Conservation (phyloP, 768 basidiomycete genomes). For the Asterophora parasitica region DNA sequence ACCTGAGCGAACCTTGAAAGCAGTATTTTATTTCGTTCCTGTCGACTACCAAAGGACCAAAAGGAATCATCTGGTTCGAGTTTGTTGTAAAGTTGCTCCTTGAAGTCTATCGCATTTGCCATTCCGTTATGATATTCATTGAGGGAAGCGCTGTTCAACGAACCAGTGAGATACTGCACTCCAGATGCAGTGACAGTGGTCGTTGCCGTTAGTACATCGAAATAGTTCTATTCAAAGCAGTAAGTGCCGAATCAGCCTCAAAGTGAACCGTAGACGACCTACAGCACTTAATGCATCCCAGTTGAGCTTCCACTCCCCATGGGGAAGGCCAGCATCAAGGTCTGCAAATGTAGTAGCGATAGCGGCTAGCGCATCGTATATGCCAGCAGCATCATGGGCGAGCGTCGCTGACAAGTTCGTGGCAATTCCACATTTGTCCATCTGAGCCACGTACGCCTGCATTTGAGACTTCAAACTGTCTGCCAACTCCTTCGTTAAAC, state of each 20-base stretch:
- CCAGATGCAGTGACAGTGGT: neutral
- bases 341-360: neutral
- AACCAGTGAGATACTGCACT: neutral
- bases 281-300: neutral
- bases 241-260: neutral
- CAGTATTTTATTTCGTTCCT: neutral
- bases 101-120: neutral
- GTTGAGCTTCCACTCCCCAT: neutral
- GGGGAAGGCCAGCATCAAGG: neutral
- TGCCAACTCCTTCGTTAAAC: neutral
- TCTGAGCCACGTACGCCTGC: neutral
- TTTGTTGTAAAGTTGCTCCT: neutral
- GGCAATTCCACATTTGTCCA: neutral
- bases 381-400: neutral
- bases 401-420: neutral
- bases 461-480: neutral
- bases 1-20: neutral
- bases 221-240: neutral
- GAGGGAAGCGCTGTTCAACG: neutral
- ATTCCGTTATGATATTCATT: neutral
- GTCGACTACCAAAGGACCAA: neutral
- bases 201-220: neutral
- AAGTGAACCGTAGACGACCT: neutral
- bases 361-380: neutral
- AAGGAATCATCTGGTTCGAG: neutral